Evolutionary conservation across 1,284 basidiomycete species (phyloP), one percentile per base, ranked within the genome.

Genomic region (Leccinum laetum): DNA sequence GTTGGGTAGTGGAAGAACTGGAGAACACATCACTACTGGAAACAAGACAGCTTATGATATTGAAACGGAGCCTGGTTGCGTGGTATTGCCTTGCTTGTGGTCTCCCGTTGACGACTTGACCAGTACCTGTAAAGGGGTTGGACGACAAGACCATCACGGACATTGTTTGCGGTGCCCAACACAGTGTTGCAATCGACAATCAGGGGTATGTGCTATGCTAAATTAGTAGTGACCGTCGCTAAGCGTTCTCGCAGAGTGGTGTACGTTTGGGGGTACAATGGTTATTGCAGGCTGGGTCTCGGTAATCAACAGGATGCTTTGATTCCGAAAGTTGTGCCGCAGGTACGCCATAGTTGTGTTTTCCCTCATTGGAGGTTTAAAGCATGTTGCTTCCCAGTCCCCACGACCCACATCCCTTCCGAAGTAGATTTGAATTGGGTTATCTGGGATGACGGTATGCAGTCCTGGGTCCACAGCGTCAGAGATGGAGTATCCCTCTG

Each of bases 1-100:
- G 70, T 83, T 98, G 0, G 96, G 95, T 1, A 96, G 95, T 72
- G 96, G 96, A 14, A 86, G 87, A 64, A 95, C 94, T 0, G 94
- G 95, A 18, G 94, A 96, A 78, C 87, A 94, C 52, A 92, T 97
- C 66, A 88, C 90, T 7, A 91, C 91, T 3, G 93, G 89, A 44
- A 93, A 93, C 69, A 94, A 94, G 75, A 86, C 89, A 0, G 89
- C 86, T 10, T 97, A 86, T 71, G 94, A 95, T 75, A 84, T 92
- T n/a, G 89, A 93, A 72, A 79, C 82, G 18, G 84, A 89, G 13
- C 93, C 95, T 26, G 80, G 92, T 94, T 72, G 81, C 59, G 64
- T 66, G 29, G 61, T 55, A 64, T 59, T 56, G 18, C 57, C 41
- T 61, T 62, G 49, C 14, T 44, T 37, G 55, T 59, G 61, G n/a